Evolutionary conservation across 441 rosid genomes (phyloP).

Genomic region (Gossypium davidsonii): DNA sequence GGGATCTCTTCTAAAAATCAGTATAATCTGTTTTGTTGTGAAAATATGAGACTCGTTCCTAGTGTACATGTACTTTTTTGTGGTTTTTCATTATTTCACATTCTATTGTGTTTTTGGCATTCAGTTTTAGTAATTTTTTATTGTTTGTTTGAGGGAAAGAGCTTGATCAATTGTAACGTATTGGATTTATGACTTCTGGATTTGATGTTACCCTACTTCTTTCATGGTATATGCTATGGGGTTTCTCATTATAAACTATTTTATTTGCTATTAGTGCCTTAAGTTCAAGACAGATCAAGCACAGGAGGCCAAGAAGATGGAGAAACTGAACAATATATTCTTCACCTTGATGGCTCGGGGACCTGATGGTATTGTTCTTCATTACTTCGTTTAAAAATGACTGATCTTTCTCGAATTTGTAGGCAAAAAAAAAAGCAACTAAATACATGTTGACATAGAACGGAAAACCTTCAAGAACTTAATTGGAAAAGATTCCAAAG

Average conservation of each 20-base stretch:
- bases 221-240: neutral
- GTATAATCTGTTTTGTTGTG: neutral
- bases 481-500: neutral
- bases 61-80: neutral
- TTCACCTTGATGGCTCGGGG: constrained; percentile 87
- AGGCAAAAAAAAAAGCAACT: neutral
- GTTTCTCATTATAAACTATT: constrained; percentile 7
- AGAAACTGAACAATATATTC: constrained; percentile 83
- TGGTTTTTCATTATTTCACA: neutral
- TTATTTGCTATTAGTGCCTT: constrained; percentile 51
- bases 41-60: neutral
- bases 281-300: constrained; percentile 99
- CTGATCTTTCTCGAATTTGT: neutral
- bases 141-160: neutral
- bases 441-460: neutral
- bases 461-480: neutral
- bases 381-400: neutral
- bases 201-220: neutral
- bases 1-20: neutral
- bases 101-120: neutral
- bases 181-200: neutral
- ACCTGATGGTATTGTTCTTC: constrained; percentile 59
- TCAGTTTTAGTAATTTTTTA: neutral
- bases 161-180: neutral
- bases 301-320: constrained; percentile 97